phyloP scores from a whole-genome alignment of 106 monocot genomes.

The Dactylorhiza incarnata region DNA sequence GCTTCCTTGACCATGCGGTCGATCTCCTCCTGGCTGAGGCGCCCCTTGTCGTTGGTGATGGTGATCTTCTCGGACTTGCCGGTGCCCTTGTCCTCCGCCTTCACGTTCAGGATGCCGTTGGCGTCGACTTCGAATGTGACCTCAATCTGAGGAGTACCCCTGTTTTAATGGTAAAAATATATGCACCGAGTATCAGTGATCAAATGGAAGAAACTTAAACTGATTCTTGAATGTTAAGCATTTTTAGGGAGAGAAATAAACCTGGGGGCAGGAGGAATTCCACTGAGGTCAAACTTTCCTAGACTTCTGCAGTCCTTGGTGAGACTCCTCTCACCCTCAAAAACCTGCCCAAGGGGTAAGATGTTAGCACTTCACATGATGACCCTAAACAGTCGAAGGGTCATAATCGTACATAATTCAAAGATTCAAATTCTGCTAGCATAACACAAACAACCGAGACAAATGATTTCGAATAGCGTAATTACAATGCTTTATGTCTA shows the following conservation, averaged over 20 bases:
- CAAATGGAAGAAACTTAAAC: too few species aligned
- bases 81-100: conserved; percentile 51
- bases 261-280: conserved; percentile 54
- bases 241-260: conserved; percentile 6
- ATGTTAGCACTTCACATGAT: too few species aligned
- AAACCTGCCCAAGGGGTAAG: conserved; percentile 25
- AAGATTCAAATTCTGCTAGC: too few species aligned
- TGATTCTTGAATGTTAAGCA: too few species aligned
- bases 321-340: conserved; percentile 53
- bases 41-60: conserved; percentile 57
- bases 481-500: too few species aligned
- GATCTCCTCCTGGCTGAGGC: conserved; percentile 16
- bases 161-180: conserved; percentile 11
- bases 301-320: conserved; percentile 44
- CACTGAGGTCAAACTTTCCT: conserved; percentile 48
- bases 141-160: conserved; percentile 58
- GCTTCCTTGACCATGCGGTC: conserved; percentile 21
- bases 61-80: conserved; percentile 54
- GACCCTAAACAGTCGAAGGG: too few species aligned
- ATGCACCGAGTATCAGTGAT: too few species aligned
- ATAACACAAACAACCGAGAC: too few species aligned
- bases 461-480: too few species aligned
- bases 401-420: too few species aligned
- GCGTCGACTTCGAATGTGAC: conserved; percentile 64
- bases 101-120: conserved; percentile 59